Evolutionary conservation across 1,139 yeast genomes (phyloP), one percentile per base, ranked within the genome.

Genomic region (Candida labiduridarum): DNA sequence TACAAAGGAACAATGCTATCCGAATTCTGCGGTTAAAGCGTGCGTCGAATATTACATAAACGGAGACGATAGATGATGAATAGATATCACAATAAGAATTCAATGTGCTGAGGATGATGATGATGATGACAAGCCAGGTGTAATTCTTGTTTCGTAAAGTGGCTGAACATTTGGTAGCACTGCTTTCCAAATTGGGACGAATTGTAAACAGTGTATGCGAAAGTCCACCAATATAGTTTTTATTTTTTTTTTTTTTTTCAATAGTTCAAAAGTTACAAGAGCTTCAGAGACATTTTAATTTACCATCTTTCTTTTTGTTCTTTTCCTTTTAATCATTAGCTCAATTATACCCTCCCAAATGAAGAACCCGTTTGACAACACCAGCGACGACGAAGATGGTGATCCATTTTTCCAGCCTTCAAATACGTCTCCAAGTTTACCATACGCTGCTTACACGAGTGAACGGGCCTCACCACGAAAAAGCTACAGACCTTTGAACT

Each of bases 371-470:
- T 72, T 72, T 56, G 73, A 44, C 7, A 44, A 27, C 10, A 27
- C 16, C 11, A 44, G 46, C 25, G 46, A 44, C 12, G 46, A 68
- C 30, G 68, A 64, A 30, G 74, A 68, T 19, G 67, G 66, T 3
- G 66, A 62, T 49, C 76, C 78, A 2, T 74, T 70, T 53, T 55
- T 57, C 51, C 76, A 71, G 49, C 57, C 56, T 4, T 14, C 40
- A 14, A 41, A 18, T 18, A 31, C 31, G 9, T 43, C 55, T 11
- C 76, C 75, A 16, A 59, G 66, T 46, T 59, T 69, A 18, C 80
- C 80, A 12, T 60, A 63, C 50, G 74, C 76, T 16, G 80, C 79
- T 2, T 74, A 74, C 54, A 72, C 76, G 1, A 66, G 70, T 46
- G 76, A 73, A 48, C 59, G 75, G 36, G 60, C 66, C 7, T 73